Percentiles rank a stretch among this genome's conserved stretches.
Conservation (phyloP, 192 early-diverging fungal species). For the Rhizophagus prolifer region DNA sequence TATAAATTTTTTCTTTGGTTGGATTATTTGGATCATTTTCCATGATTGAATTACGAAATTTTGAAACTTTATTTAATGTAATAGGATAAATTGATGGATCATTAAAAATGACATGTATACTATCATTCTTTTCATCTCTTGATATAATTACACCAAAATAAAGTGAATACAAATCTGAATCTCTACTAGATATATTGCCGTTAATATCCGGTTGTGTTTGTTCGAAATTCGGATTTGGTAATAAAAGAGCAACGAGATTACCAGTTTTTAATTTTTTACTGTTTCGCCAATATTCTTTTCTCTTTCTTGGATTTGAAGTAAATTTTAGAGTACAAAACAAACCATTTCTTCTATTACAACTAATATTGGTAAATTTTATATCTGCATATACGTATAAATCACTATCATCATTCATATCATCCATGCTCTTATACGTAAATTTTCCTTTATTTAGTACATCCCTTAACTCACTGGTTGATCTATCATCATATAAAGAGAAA, state of each 20-base stretch:
- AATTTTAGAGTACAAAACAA: constrained; percentile 34
- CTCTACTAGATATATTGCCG: too few relatives aligned
- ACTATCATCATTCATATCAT: not conserved
- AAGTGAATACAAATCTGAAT: not conserved
- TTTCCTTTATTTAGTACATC: not conserved
- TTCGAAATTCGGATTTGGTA: constrained; percentile 15
- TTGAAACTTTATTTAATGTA: constrained; percentile 16
- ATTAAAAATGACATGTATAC: constrained; percentile 34
- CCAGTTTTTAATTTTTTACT: constrained; percentile 45
- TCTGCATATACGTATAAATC: constrained; percentile 44
- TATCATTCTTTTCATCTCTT: constrained; percentile 19
- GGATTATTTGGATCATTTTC: too few relatives aligned
- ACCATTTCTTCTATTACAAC: constrained; percentile 16
- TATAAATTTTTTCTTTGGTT: constrained; percentile 22
- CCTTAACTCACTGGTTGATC: not conserved
- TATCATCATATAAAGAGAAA: not conserved
- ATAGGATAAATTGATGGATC: constrained; percentile 33
- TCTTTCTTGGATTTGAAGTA: constrained; percentile 24
- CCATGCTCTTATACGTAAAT: too few relatives aligned
- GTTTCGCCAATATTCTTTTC: constrained; percentile 47
- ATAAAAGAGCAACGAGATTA: constrained; percentile 43
- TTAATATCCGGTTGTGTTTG: not conserved
- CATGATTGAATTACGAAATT: not conserved
- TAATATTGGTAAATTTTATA: constrained; percentile 36
- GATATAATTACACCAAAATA: constrained; percentile 38